phyloP scores from a whole-genome alignment of 1,284 basidiomycete genomes.

The Xerocomus minutiporus region DNA sequence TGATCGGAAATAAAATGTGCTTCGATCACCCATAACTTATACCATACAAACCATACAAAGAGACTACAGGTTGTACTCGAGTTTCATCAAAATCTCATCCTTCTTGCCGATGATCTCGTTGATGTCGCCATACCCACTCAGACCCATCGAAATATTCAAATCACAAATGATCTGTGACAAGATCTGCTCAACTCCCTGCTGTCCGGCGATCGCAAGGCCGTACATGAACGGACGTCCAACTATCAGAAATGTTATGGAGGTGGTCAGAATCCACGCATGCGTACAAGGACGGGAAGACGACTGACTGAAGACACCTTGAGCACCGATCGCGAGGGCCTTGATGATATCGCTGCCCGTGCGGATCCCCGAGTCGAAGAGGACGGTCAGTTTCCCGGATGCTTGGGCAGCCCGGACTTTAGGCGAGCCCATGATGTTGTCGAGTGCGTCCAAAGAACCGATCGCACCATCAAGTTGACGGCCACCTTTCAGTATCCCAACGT shows the following conservation, averaged over 20 bases:
- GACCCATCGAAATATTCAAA: conserved; percentile 24
- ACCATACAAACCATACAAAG: not conserved
- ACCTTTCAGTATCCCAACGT: conserved; percentile 36
- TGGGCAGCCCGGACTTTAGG: conserved; percentile 56
- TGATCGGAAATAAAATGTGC: too few species aligned
- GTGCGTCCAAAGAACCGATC: conserved; percentile 65
- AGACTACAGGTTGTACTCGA: not conserved
- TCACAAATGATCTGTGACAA: not conserved
- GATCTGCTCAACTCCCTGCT: not conserved
- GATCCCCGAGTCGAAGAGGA: conserved; percentile 79
- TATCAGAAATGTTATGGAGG: not conserved
- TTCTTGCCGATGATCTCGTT: conserved; percentile 29
- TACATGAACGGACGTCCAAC: not conserved
- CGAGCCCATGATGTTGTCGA: conserved; percentile 59
- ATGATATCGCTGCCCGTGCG: conserved; percentile 72
- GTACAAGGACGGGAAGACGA: not conserved
- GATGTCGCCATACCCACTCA: conserved; percentile 45
- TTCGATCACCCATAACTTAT: not conserved
- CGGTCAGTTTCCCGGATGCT: conserved; percentile 52
- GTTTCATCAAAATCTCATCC: not conserved
- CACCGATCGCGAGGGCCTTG: conserved; percentile 70
- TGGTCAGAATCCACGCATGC: not conserved
- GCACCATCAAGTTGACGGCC: conserved; percentile 81
- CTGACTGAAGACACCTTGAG: conserved; percentile 46
- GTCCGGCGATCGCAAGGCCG: not conserved